These are phyloP conservation scores for Chlorella vulgaris DNA, from an alignment of 139 green algal genomes.

Conservation along the genomic window DNA sequence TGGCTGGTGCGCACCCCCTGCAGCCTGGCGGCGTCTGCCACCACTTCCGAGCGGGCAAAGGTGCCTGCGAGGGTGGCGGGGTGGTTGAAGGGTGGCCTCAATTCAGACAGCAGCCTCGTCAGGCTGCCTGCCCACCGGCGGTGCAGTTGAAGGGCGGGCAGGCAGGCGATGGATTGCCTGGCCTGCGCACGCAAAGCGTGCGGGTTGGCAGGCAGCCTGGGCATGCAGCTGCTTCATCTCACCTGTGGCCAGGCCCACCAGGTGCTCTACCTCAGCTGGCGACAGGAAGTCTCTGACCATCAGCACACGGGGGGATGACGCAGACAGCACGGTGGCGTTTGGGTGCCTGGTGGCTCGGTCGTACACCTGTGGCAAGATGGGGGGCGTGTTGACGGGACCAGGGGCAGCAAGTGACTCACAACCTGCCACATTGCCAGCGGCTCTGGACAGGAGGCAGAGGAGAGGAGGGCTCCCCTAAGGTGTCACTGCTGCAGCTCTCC, in stretches of 20 bases:
- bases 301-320: constrained; percentile 12
- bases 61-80: constrained; percentile 1
- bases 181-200: background rate
- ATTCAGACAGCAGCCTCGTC: background rate
- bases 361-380: constrained; percentile 7
- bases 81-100: background rate
- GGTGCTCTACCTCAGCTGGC: constrained; percentile 40
- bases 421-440: too few relatives aligned
- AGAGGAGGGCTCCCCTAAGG: too few relatives aligned
- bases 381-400: too few relatives aligned
- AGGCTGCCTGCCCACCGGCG: background rate
- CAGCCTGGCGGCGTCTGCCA: background rate
- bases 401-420: background rate
- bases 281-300: constrained; percentile 34
- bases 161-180: background rate
- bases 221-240: background rate
- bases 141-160: background rate
- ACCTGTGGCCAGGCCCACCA: constrained; percentile 32
- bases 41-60: constrained; percentile 25
- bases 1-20: constrained; percentile 8
- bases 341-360: constrained; percentile 30
- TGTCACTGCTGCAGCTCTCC: too few relatives aligned
- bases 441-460: too few relatives aligned
- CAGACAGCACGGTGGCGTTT: constrained; percentile 32
- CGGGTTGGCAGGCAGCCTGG: background rate